Conservation (phyloP, 352 stramenopile species). For the Pythium angustatum region DNA sequence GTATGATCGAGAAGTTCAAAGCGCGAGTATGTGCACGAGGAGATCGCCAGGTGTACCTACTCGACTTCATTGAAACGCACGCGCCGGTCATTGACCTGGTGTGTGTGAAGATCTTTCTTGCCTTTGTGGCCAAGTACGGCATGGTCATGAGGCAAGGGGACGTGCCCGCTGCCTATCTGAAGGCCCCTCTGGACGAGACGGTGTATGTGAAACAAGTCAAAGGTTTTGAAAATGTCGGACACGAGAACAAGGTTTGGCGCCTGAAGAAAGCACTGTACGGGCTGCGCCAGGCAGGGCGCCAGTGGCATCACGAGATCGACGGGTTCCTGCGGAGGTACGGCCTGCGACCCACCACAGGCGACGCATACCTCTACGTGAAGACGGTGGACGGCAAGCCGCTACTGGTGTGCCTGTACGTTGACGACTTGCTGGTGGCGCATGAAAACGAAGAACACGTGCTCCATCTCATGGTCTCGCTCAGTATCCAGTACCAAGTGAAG, state of each 20-base stretch:
- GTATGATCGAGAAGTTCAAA: slow-evolving; percentile 2
- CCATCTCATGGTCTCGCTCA: slow-evolving; percentile 1
- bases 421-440: slow-evolving; percentile 28
- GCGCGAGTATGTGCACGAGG: slow-evolving; percentile 6
- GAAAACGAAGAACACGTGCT: not conserved
- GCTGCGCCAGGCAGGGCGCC: slow-evolving; percentile 28
- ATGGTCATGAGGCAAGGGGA: slow-evolving; percentile 14
- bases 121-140: not conserved
- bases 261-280: slow-evolving; percentile 32
- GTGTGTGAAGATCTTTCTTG: slow-evolving; percentile 14
- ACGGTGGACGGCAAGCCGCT: slow-evolving; percentile 5
- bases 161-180: slow-evolving; percentile 12
- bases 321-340: slow-evolving; percentile 2
- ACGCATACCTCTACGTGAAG: slow-evolving; percentile 28
- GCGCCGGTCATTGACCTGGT: slow-evolving; percentile 4
- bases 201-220: slow-evolving; percentile 9
- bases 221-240: not conserved
- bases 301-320: slow-evolving; percentile 30
- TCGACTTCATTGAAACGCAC: slow-evolving; percentile 6
- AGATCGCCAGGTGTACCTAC: slow-evolving; percentile 2
- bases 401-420: slow-evolving; percentile 33
- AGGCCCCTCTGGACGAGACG: not conserved
- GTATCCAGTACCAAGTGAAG: slow-evolving; percentile 26
- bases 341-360: slow-evolving; percentile 7
- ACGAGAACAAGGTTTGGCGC: slow-evolving; percentile 19